Conservation (phyloP, 2,329 filamentous ascomycete genomes). For the Colletotrichum brevisporum region DNA sequence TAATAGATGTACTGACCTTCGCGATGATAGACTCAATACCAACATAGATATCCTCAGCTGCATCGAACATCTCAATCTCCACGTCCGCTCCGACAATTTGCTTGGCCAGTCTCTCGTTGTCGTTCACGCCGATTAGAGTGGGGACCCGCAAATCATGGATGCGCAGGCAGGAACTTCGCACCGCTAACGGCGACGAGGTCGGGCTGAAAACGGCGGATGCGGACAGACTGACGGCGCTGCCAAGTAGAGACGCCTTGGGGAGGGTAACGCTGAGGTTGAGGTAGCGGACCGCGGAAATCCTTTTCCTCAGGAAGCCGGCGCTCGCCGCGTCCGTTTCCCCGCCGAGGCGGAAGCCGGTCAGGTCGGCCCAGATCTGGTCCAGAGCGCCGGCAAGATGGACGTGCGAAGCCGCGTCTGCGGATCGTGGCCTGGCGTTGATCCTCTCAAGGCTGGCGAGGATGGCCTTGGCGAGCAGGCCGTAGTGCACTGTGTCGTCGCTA, state of each 20-base stretch:
- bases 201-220: slow-evolving; percentile 41
- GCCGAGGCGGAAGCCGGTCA: slow-evolving; percentile 46
- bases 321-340: slow-evolving; percentile 35
- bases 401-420: neutral
- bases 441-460: slow-evolving; percentile 65
- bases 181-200: neutral
- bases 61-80: slow-evolving; percentile 68
- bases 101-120: slow-evolving; percentile 76
- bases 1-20: slow-evolving; percentile 63
- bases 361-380: slow-evolving; percentile 50
- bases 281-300: slow-evolving; percentile 53
- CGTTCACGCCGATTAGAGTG: slow-evolving; percentile 79
- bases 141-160: slow-evolving; percentile 74
- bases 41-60: slow-evolving; percentile 64
- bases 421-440: slow-evolving; percentile 17
- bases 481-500: slow-evolving; percentile 80
- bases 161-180: slow-evolving; percentile 54
- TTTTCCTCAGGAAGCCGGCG: slow-evolving; percentile 47
- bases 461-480: slow-evolving; percentile 78
- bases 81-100: slow-evolving; percentile 77
- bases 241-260: slow-evolving; percentile 78
- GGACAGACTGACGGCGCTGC: slow-evolving; percentile 68
- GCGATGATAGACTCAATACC: slow-evolving; percentile 72
- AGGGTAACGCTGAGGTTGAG: slow-evolving; percentile 69
- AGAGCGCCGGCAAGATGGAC: slow-evolving; percentile 40